These are phyloP conservation scores for Silene conica DNA, from an alignment of 148 eudicot genomes.

Conservation along the genomic window DNA sequence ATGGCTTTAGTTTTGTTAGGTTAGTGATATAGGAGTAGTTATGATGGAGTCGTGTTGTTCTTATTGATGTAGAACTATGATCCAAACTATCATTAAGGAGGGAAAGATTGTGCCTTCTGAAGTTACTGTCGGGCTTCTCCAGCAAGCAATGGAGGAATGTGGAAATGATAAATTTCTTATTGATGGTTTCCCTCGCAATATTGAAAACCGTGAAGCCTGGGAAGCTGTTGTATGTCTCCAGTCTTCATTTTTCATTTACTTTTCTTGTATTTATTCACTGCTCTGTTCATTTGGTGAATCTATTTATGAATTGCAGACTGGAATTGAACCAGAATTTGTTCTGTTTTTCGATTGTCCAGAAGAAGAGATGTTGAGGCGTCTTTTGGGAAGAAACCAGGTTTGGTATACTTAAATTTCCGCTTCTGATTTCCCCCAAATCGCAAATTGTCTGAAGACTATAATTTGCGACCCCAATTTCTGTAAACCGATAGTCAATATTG, in stretches of 20 bases:
- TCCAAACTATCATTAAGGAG: slow-evolving; percentile 74
- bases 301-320: slow-evolving; percentile 50
- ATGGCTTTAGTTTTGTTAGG: not conserved
- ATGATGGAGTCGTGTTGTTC: not conserved
- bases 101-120: slow-evolving; percentile 87
- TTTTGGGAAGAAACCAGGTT: slow-evolving; percentile 72
- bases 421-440: too few relatives aligned
- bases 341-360: slow-evolving; percentile 74
- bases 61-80: slow-evolving; percentile 57
- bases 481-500: too few relatives aligned
- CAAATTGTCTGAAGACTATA: too few relatives aligned
- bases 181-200: slow-evolving; percentile 85
- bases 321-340: slow-evolving; percentile 63
- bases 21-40: not conserved
- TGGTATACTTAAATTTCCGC: not conserved
- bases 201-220: slow-evolving; percentile 68
- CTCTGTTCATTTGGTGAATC: slow-evolving; percentile 6
- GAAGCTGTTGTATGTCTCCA: slow-evolving; percentile 65
- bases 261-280: not conserved
- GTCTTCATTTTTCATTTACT: not conserved
- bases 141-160: slow-evolving; percentile 55
- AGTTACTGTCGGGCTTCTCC: slow-evolving; percentile 68
- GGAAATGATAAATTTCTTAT: slow-evolving; percentile 70
- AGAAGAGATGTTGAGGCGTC: slow-evolving; percentile 85
- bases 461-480: too few relatives aligned